Conservation (phyloP, 2,329 filamentous ascomycete genomes). For the Tympanopsis confertula region DNA sequence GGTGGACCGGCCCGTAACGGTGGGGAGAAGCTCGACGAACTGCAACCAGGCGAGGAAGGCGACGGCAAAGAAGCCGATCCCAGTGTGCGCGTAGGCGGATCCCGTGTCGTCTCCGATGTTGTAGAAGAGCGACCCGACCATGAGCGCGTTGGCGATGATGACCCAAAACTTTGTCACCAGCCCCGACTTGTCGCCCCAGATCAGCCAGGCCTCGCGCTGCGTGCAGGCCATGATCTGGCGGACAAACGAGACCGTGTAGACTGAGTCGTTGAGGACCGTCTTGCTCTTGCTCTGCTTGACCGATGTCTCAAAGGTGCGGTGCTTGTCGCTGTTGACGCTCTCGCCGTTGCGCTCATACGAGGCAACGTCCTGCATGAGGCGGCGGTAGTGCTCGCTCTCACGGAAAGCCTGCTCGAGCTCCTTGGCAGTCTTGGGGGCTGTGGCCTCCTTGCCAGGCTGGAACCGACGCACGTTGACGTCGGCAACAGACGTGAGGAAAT, state of each 20-base stretch:
- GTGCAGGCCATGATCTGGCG: conserved; percentile 44
- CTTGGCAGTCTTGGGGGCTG: conserved; percentile 56
- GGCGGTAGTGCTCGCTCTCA: conserved; percentile 33
- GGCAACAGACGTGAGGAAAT: conserved; percentile 67
- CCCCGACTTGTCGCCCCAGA: conserved; percentile 45
- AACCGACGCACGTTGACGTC: conserved; percentile 63
- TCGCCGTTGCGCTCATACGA: neutral
- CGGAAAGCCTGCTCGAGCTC: conserved; percentile 51
- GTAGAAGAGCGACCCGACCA: neutral
- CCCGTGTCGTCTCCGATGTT: neutral
- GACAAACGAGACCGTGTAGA: conserved; percentile 48
- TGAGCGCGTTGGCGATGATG: neutral
- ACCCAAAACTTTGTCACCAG: neutral
- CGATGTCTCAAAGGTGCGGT: neutral
- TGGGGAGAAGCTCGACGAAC: neutral
- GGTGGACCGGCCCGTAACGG: neutral
- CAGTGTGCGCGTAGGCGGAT: neutral
- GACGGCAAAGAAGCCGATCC: conserved; percentile 28
- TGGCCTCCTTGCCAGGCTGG: conserved; percentile 50
- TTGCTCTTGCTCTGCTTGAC: conserved; percentile 37
- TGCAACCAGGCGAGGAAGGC: conserved; percentile 39
- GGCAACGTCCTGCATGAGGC: conserved; percentile 21
- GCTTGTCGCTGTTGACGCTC: too few relatives aligned
- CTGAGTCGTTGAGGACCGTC: conserved; percentile 37
- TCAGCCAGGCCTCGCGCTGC: conserved; percentile 44